Evolutionary conservation across 2,329 filamentous ascomycete genomes (phyloP).

Genomic region (Tricladium varicosporioides): DNA sequence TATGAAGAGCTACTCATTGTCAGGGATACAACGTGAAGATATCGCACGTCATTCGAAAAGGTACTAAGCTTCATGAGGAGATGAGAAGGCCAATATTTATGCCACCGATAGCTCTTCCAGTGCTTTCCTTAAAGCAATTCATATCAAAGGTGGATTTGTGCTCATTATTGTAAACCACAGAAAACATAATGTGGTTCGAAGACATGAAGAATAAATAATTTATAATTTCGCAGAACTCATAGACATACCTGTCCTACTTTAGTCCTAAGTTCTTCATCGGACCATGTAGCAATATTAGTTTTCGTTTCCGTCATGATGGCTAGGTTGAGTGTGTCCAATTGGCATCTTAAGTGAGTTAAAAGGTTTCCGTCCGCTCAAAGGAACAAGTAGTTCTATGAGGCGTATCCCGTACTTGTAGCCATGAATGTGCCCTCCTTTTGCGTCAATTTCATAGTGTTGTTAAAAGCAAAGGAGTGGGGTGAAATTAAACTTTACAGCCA

Average conservation of each 20-base stretch:
- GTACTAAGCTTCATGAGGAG: too few species aligned
- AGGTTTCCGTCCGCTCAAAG: background rate
- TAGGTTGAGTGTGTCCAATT: too few species aligned
- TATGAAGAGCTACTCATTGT: constrained; percentile 39
- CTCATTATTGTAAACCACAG: too few species aligned
- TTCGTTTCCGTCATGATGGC: background rate
- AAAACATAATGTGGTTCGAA: too few species aligned
- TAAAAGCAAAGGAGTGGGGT: background rate
- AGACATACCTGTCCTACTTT: constrained; percentile 29
- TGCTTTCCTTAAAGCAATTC: too few species aligned
- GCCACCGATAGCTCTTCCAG: too few species aligned
- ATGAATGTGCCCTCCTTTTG: background rate
- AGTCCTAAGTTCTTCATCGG: constrained; percentile 24
- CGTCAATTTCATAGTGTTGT: background rate
- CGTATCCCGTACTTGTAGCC: background rate
- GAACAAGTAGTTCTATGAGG: background rate
- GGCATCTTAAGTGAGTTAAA: too few species aligned
- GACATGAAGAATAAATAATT: background rate
- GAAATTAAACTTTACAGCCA: background rate
- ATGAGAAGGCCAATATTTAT: too few species aligned
- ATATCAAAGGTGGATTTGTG: too few species aligned
- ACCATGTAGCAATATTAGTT: constrained; percentile 11
- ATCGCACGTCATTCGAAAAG: too few species aligned
- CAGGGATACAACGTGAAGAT: background rate
- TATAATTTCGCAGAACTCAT: background rate